Base-by-base conservation (phyloP, 2,329 filamentous ascomycete genomes). In the Hypomyces rosellus region DNA sequence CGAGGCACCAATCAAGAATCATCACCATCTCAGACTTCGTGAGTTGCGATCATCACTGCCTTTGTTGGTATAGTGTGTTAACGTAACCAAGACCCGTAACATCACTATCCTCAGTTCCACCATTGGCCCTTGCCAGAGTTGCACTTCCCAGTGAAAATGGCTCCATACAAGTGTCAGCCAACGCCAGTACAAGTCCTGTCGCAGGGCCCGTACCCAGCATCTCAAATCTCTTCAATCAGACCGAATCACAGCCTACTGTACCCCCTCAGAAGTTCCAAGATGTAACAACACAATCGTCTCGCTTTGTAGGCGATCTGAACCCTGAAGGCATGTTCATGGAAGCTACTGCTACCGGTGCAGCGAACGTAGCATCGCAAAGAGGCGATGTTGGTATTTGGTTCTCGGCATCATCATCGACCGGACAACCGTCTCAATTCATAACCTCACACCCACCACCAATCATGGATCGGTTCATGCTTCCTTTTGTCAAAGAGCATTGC, bases 291-390 rank as follows among this genome's bases (percentile, higher is more conserved):
- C 61, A 62, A 37, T 65, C 67, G 0, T 69, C 68, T 1, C 74
- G 79, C 6, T 82, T 81, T 49, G 74, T 82, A 36, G 78, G 79
- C 15, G 79, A 82, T 57, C 58, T 81, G 25, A 83, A 80, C 55
- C 80, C 80, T 2, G 80, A 82, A 60, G 75, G 75, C 51, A 76
- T 82, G 61, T 79, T 84, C 50, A 69, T 80, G 56, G 76, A 81
- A 55, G 78, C 76, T 1, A 76, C 76, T 2, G 65, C 65, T 3
- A 64, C 66, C 3, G 59, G 59, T 6, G 64, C 65, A 0, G 48
- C 63, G 16, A 60, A 63, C 4, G 63, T 64, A 11, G 61, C 63
- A 0, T 73, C 76, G 0, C 70, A 75, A 44, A 74, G 74, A 33
- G 75, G 76, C 44, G 77, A 78, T 38, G 70, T 81, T 1, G 80